These are phyloP conservation scores for Urtica urens DNA, from an alignment of 306 rosid genomes.

Conservation along the genomic window DNA sequence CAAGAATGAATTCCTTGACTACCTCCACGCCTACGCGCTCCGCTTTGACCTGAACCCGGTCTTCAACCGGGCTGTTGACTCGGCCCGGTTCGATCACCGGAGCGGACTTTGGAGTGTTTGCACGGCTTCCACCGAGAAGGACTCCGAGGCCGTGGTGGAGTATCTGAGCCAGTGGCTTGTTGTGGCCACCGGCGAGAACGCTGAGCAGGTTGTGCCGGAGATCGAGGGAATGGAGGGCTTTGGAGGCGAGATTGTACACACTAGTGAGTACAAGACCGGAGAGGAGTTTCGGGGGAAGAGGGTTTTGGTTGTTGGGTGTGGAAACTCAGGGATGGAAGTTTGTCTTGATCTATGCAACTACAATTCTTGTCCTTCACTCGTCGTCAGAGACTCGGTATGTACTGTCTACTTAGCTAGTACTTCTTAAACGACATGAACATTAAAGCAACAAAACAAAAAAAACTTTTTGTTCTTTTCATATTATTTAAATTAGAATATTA, in stretches of 20 bases:
- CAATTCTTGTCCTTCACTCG: constrained; percentile 66
- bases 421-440: neutral
- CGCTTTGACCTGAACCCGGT: constrained; percentile 44
- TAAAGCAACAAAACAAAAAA: no score
- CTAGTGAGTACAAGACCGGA: constrained; percentile 65
- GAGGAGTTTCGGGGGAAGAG: constrained; percentile 47
- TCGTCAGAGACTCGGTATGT: constrained; percentile 73
- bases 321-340: constrained; percentile 96
- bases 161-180: constrained; percentile 54
- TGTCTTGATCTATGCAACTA: constrained; percentile 79
- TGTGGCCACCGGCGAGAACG: constrained; percentile 90
- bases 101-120: constrained; percentile 41
- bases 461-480: neutral
- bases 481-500: neutral
- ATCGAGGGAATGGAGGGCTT: constrained; percentile 57
- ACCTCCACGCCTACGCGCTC: constrained; percentile 42
- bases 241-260: constrained; percentile 50
- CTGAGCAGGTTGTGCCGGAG: constrained; percentile 48
- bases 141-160: constrained; percentile 13
- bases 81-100: constrained; percentile 41
- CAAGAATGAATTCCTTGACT: constrained; percentile 58
- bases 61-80: constrained; percentile 36
- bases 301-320: constrained; percentile 90
- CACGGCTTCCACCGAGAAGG: constrained; percentile 30
- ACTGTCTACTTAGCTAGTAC: neutral